Evolutionary conservation across 805 yeast genomes (phyloP).

Genomic region (Myxozyma kluyveri): DNA sequence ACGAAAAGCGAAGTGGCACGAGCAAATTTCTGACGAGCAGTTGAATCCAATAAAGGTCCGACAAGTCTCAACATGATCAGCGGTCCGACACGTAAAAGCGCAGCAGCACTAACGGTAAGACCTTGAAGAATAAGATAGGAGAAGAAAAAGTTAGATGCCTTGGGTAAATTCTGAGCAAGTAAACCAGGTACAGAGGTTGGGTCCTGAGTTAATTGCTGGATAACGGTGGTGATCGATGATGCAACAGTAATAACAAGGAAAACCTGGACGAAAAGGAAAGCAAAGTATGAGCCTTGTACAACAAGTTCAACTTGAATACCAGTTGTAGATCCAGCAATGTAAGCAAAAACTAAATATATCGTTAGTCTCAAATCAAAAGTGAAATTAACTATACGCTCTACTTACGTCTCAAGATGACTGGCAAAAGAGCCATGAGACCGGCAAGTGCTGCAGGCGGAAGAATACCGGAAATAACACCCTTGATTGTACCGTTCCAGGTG

Average conservation of each 20-base stretch:
- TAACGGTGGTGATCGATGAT: constrained; percentile 75
- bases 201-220: constrained; percentile 62
- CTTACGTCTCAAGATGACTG: constrained; percentile 68
- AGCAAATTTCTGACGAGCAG: constrained; percentile 59
- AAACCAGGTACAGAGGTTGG: constrained; percentile 72
- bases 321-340: constrained; percentile 67
- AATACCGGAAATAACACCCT: constrained; percentile 85
- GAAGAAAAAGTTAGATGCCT: constrained; percentile 81
- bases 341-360: constrained; percentile 55
- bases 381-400: not conserved
- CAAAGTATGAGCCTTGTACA: constrained; percentile 75
- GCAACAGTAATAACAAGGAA: constrained; percentile 83
- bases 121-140: constrained; percentile 75
- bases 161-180: constrained; percentile 73
- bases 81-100: constrained; percentile 58
- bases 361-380: not conserved
- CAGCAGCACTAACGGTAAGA: constrained; percentile 69
- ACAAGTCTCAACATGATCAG: constrained; percentile 44
- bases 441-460: constrained; percentile 81
- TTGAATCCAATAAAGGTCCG: constrained; percentile 45
- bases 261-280: constrained; percentile 75
- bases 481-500: constrained; percentile 52
- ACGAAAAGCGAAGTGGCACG: constrained; percentile 46
- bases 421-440: constrained; percentile 79
- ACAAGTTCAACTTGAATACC: constrained; percentile 68